Conservation (phyloP, 202 grass and related monocot genomes). For the Brachypodium distachyon region DNA sequence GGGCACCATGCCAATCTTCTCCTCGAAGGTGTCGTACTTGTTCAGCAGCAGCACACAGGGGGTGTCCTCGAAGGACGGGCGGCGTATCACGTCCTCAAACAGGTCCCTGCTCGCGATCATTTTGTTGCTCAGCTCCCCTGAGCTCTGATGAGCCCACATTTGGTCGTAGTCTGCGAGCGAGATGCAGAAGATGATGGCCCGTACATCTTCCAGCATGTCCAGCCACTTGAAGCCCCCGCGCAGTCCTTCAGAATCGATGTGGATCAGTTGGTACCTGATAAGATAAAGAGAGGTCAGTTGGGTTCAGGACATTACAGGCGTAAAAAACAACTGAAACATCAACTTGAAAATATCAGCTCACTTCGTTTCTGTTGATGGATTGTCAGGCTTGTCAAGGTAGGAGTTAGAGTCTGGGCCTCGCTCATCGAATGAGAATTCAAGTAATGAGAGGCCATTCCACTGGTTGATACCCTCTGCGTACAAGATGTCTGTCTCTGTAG, state of each 20-base stretch:
- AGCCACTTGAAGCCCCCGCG: slow-evolving; percentile 44
- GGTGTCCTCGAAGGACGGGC: slow-evolving; percentile 26
- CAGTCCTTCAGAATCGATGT: slow-evolving; percentile 37
- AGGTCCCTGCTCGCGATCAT: slow-evolving; percentile 49
- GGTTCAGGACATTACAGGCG: background rate
- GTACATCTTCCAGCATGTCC: slow-evolving; percentile 46
- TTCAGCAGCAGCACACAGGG: slow-evolving; percentile 45
- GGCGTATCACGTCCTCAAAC: slow-evolving; percentile 38
- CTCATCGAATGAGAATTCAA: slow-evolving; percentile 38
- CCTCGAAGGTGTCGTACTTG: slow-evolving; percentile 48
- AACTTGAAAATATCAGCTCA: background rate
- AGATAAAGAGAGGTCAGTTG: background rate
- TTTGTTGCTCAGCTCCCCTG: slow-evolving; percentile 37
- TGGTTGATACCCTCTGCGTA: slow-evolving; percentile 43
- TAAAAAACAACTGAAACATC: background rate
- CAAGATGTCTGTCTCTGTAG: slow-evolving; percentile 48
- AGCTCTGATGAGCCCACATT: slow-evolving; percentile 16
- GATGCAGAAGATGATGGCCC: slow-evolving; percentile 41
- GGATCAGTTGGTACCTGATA: slow-evolving; percentile 51
- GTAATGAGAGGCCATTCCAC: slow-evolving; percentile 38
- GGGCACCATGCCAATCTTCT: slow-evolving; percentile 38
- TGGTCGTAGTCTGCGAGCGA: slow-evolving; percentile 48
- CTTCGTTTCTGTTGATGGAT: background rate
- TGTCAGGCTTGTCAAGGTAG: background rate
- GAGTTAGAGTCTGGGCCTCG: background rate